Conservation (phyloP, 2,329 filamentous ascomycete genomes). For the Aspergillus sojae region DNA sequence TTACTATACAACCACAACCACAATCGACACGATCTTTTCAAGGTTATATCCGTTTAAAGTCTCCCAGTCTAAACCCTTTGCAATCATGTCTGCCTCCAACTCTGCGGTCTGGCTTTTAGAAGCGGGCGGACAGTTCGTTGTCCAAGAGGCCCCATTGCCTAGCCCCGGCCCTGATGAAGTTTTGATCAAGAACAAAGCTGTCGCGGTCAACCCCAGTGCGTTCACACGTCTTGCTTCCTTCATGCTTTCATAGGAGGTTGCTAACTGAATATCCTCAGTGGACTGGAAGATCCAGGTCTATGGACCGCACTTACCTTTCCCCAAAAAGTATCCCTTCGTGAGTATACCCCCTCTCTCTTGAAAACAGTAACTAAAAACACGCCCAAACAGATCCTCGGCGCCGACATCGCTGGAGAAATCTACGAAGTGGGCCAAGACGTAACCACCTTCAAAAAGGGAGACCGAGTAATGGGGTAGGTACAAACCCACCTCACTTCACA, state of each 20-base stretch:
- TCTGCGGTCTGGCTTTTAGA: conserved; percentile 19
- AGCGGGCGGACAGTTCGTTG: conserved; percentile 29
- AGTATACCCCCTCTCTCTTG: background rate
- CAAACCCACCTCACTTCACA: background rate
- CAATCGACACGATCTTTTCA: background rate
- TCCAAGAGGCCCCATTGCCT: conserved; percentile 42
- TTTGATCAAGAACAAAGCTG: conserved; percentile 43
- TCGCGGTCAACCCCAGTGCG: conserved; percentile 45
- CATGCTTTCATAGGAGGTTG: background rate
- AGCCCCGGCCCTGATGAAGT: conserved; percentile 40
- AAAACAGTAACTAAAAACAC: background rate
- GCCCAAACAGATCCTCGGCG: conserved; percentile 39
- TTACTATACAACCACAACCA: background rate
- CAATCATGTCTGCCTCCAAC: conserved; percentile 9
- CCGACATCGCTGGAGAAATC: conserved; percentile 51
- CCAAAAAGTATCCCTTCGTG: background rate
- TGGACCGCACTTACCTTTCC: background rate
- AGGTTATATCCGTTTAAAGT: background rate
- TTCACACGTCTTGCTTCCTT: background rate
- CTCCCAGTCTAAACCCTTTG: background rate
- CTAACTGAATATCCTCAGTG: background rate
- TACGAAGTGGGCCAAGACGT: conserved; percentile 43
- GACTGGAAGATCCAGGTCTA: background rate
- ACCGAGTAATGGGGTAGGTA: conserved; percentile 28
- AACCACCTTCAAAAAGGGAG: conserved; percentile 30